Evolutionary conservation across 306 rosid species (phyloP), one percentile per base, ranked within the genome.

Genomic region (Malus asiatica): DNA sequence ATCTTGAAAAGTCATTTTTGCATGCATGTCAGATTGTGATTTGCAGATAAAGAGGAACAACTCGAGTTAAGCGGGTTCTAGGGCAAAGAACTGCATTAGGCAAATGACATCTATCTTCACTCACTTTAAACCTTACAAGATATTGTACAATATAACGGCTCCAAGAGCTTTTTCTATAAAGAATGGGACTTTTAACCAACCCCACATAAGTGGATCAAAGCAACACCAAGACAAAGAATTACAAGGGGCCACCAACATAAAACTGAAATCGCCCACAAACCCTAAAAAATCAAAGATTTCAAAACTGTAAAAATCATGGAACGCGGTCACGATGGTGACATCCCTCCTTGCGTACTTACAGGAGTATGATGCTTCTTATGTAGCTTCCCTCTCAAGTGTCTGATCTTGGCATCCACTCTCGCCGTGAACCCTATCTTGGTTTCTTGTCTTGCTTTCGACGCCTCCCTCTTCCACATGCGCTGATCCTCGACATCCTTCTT

Each of bases 401-500:
- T 87, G 73, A 96, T 92, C 79, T 81, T 92, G 18, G 97, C 99
- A 75, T 96, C 98, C 75, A 96, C 99, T 80, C 99, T 87, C 20
- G 98, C 98, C 0, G 98, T 88, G 88, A 96, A 89, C 8, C 99
- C 99, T 22, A 96, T 93, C 91, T 96, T 86, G 20, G 99, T 93
- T 53, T 88, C 90, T 69, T 93, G 98, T 86, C 96, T 89, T 45
- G 98, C 98, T 57, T 89, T 93, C 10, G 97, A 93, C 2, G 92
- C 72, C 77, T 93, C 98, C 71, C 93, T 80, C 6, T 88, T 85
- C 98, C 98, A 93, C 98, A 93, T 93, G 83, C 77, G 89, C 65
- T 81, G 84, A 78, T 93, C 98, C 68, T 91, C 90, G 63, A 93
- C 82, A 58, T 95, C 97, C 84, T 95, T 92, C 86, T 84, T 88